These are phyloP conservation scores for Ceratocystis smalleyi DNA, from an alignment of 2,329 filamentous ascomycete species.

Conservation along the genomic window DNA sequence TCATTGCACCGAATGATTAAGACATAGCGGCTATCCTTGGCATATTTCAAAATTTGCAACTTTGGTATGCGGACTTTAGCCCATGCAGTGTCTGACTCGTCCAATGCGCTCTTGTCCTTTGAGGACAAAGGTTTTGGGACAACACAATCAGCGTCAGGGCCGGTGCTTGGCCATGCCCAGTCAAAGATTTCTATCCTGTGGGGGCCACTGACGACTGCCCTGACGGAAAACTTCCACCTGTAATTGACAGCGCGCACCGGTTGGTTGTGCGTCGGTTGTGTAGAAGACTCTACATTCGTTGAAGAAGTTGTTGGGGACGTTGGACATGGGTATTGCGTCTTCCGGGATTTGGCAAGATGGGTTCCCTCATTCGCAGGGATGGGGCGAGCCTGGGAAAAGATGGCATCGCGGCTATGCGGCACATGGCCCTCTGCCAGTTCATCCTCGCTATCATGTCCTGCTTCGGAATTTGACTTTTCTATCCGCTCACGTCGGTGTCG, in stretches of 20 bases:
- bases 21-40: not conserved
- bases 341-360: not conserved
- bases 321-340: not conserved
- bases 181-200: slow-evolving; percentile 8
- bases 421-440: not conserved
- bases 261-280: not conserved
- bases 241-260: not conserved
- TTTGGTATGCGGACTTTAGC: not conserved
- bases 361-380: not conserved
- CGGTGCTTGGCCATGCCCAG: slow-evolving; percentile 4
- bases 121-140: not conserved
- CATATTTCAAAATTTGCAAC: not conserved
- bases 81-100: not conserved
- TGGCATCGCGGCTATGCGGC: not conserved
- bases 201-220: slow-evolving; percentile 10
- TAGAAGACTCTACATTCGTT: not conserved
- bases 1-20: not conserved
- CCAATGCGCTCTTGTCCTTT: not conserved
- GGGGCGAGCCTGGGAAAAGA: not conserved
- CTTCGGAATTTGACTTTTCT: not conserved
- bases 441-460: slow-evolving; percentile 6
- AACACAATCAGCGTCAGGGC: not conserved
- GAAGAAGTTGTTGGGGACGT: not conserved
- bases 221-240: not conserved
- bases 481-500: not conserved